A percentile compares a stretch with the other conserved stretches of the same genome.
Evolutionary conservation across 371 early-diverging fungal genomes (phyloP).

Genomic region (Basidiobolus meristosporus): DNA sequence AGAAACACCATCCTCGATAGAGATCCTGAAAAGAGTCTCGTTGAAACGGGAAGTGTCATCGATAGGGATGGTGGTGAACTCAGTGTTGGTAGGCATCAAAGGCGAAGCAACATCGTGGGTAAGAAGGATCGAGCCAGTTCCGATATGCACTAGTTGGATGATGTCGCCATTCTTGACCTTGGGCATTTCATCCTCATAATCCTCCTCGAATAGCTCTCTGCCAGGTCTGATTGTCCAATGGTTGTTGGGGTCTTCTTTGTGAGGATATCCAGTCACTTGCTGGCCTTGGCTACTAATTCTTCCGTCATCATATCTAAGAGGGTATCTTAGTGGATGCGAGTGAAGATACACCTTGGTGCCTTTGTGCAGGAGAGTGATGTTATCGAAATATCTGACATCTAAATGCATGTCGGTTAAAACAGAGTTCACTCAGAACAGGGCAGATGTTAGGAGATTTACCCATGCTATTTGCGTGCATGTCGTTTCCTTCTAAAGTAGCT

Average conservation of each 20-base stretch:
- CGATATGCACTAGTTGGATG: slow-evolving; percentile 30
- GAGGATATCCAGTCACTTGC: slow-evolving; percentile 77
- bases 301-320: slow-evolving; percentile 81
- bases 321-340: slow-evolving; percentile 66
- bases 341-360: slow-evolving; percentile 60
- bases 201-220: slow-evolving; percentile 7
- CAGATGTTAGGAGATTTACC: slow-evolving; percentile 1
- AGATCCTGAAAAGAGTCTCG: slow-evolving; percentile 43
- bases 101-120: slow-evolving; percentile 97
- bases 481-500: slow-evolving; percentile 54
- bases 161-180: slow-evolving; percentile 20
- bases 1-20: slow-evolving; percentile 23
- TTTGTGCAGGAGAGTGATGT: slow-evolving; percentile 58
- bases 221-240: slow-evolving; percentile 63
- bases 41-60: slow-evolving; percentile 21
- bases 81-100: slow-evolving; percentile 88
- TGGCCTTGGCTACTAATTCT: slow-evolving; percentile 78
- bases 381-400: slow-evolving; percentile 66
- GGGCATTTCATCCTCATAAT: slow-evolving; percentile 3
- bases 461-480: slow-evolving; percentile 14
- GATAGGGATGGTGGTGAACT: slow-evolving; percentile 59
- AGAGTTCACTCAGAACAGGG: neutral
- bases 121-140: slow-evolving; percentile 38
- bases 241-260: slow-evolving; percentile 50
- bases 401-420: slow-evolving; percentile 4